Evolutionary conservation across 1,284 basidiomycete genomes (phyloP).

Genomic region (Fomes fomentarius): DNA sequence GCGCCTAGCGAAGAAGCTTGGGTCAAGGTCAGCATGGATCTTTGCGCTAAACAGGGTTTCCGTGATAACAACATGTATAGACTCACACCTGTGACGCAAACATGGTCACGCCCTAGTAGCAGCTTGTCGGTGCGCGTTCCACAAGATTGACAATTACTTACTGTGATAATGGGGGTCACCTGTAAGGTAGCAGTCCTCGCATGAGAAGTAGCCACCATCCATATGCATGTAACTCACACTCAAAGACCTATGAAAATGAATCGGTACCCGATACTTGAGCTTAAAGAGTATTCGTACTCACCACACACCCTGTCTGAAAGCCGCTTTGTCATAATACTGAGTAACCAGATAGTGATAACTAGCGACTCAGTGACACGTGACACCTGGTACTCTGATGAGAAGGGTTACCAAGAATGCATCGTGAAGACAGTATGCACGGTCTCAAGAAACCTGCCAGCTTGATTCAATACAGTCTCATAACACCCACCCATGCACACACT

Average conservation of each 20-base stretch:
- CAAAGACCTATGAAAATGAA: background rate
- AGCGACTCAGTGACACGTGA: no score
- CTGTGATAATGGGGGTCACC: background rate
- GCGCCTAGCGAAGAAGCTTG: slow-evolving; percentile 1
- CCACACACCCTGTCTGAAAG: background rate
- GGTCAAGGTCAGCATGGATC: background rate
- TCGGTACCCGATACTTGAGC: background rate
- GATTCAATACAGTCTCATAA: background rate
- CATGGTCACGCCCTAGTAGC: background rate
- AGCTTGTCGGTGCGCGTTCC: background rate
- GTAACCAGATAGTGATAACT: background rate
- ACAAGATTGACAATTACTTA: background rate
- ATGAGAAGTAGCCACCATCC: background rate
- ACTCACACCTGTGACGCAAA: background rate
- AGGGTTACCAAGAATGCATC: background rate
- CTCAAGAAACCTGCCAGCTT: background rate
- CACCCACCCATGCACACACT: background rate
- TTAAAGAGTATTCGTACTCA: background rate
- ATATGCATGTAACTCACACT: background rate
- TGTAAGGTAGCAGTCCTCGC: background rate
- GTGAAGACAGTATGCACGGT: background rate
- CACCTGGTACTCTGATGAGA: no score
- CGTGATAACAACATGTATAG: background rate
- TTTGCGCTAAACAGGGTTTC: background rate
- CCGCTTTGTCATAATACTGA: background rate